These are phyloP conservation scores for Penicillium tannophilum DNA, from an alignment of 495 filamentous ascomycete genomes.

Conservation along the genomic window DNA sequence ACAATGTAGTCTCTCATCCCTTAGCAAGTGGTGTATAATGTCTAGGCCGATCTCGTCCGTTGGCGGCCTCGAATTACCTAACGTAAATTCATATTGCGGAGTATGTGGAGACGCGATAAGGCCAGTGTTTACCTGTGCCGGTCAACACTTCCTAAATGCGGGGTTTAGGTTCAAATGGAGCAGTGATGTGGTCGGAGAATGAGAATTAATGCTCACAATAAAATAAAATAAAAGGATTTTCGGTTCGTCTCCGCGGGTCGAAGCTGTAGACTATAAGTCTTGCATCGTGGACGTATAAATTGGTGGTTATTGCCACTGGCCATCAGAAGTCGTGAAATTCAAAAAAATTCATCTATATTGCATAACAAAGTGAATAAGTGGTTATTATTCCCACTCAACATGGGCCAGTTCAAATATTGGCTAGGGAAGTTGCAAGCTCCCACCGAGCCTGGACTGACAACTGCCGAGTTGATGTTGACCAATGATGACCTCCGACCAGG, in stretches of 20 bases:
- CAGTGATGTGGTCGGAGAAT: background rate
- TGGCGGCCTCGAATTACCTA: conserved; percentile 7
- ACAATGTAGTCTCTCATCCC: too few species aligned
- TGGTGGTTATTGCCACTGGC: background rate
- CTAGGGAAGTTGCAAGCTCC: conserved; percentile 65
- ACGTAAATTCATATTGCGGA: conserved; percentile 2
- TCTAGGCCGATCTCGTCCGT: conserved; percentile 10
- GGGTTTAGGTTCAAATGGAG: conserved; percentile 9
- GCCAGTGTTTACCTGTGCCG: background rate
- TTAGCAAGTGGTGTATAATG: background rate
- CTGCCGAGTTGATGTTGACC: conserved; percentile 80
- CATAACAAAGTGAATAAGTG: too few species aligned
- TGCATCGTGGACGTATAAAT: background rate
- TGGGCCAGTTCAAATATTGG: conserved; percentile 25
- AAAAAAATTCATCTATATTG: too few species aligned
- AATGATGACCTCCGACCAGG: conserved; percentile 85
- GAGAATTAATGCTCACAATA: background rate
- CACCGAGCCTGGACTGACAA: conserved; percentile 75
- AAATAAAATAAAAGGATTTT: background rate
- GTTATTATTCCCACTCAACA: conserved; percentile 4
- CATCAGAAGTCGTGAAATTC: background rate
- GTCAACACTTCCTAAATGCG: conserved; percentile 5
- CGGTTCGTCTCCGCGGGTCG: background rate
- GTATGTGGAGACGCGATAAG: conserved; percentile 1
- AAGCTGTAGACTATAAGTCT: background rate